Evolutionary conservation across 305 asterid species (phyloP).

Genomic region (Salvia sclarea): DNA sequence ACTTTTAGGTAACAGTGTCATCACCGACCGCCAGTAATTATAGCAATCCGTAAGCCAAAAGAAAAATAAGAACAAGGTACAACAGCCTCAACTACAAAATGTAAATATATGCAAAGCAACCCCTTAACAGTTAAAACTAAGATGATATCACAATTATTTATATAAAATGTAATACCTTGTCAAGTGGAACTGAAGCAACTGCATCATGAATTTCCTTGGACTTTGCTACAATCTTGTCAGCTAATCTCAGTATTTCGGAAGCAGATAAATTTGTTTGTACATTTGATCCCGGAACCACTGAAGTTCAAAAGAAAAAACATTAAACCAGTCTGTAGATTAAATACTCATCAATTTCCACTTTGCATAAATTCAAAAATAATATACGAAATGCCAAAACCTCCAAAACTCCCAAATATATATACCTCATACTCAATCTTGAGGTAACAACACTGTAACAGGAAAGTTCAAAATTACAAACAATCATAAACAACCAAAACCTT

Average conservation of each 20-base stretch:
- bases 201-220: constrained; percentile 79
- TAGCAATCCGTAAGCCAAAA: neutral
- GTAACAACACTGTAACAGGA: constrained; percentile 5
- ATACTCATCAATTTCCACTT: neutral
- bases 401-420: neutral
- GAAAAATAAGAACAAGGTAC: neutral
- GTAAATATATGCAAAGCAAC: constrained; percentile 5
- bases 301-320: constrained; percentile 18
- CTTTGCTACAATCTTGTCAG: constrained; percentile 66
- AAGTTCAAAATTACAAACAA: constrained; percentile 2
- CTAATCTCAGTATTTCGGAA: constrained; percentile 68
- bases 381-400: neutral
- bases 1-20: neutral
- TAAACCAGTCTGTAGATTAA: neutral
- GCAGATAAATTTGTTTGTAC: constrained; percentile 62
- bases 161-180: constrained; percentile 54
- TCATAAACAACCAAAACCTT: constrained; percentile 13
- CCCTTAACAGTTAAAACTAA: neutral
- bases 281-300: constrained; percentile 70
- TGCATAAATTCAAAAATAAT: constrained; percentile 6
- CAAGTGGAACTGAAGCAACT: constrained; percentile 82
- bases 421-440: neutral
- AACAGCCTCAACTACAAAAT: constrained; percentile 4
- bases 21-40: neutral
- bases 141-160: neutral